phyloP scores from a whole-genome alignment of 495 filamentous ascomycete genomes.

The Hypoxylon trugodes region DNA sequence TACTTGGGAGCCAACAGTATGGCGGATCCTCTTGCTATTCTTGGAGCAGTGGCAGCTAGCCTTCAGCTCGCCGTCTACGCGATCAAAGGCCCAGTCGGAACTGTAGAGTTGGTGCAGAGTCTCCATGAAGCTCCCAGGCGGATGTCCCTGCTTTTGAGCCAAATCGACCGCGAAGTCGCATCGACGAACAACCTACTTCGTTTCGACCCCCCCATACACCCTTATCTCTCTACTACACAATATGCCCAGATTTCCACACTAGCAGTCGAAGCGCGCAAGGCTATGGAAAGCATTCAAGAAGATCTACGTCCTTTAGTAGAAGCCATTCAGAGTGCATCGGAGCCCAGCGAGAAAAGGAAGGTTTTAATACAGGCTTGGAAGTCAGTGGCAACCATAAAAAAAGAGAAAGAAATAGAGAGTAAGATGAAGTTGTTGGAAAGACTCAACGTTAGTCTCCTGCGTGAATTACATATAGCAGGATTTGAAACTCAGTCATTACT shows the following conservation, averaged over 20 bases:
- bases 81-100: not conserved
- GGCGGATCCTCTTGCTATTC: conserved; percentile 6
- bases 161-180: conserved; percentile 7
- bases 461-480: conserved; percentile 2
- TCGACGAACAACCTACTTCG: conserved; percentile 2
- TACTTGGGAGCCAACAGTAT: not conserved
- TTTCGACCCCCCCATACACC: not conserved
- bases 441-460: conserved; percentile 4
- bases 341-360: not conserved
- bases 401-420: not conserved
- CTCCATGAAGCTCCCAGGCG: not conserved
- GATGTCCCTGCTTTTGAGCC: not conserved
- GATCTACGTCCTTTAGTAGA: not conserved
- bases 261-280: conserved; percentile 10
- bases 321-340: not conserved
- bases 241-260: conserved; percentile 9
- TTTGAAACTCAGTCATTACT: conserved; percentile 9
- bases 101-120: not conserved
- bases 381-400: not conserved
- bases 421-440: not conserved
- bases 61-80: not conserved
- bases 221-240: not conserved
- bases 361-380: not conserved
- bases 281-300: conserved; percentile 2
- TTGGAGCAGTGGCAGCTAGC: not conserved